Base-by-base conservation (phyloP, 2,329 filamentous ascomycete species). In the Fusarium virguliforme region DNA sequence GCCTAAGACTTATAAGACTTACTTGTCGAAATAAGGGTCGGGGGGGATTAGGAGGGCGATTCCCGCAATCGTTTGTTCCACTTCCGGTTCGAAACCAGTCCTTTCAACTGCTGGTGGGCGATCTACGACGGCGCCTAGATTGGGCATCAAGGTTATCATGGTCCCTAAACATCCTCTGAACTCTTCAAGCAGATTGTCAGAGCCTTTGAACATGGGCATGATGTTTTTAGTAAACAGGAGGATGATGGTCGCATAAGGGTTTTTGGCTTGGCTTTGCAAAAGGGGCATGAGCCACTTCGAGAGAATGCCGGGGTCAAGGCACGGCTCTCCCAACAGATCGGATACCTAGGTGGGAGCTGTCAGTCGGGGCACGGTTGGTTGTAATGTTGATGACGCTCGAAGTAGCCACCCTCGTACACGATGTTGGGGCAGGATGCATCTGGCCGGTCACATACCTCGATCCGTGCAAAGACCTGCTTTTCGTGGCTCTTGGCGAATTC, bases 241-340 rank as follows among this genome's bases (percentile, higher is more conserved):
- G 41, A 71, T 56, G 6, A 71, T 41, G 8, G 68, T 71, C 8
- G 63, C 66, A 6, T 64, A 55, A 15, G 56, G 53, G n/a, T 71
- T 70, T 4, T 12, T 8, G 6, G 48, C 13, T 35, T 12, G 43
- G 1, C 22, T 8, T 8, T 37, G 56, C 8, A 70, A 62, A 8
- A 71, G 22, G 3, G 53, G 66, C 1, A 13, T 18, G 28, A 71
- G 34, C 1, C 34, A 6, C 3, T 5, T 10, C 9, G 58, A 13
- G 2, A 54, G 48, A 7, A 13, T 28, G 15, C 24, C 40, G 2
- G 70, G 38, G 4, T 57, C 48, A 1, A 70, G 38, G 18, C 64
- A 57, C 1, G 2, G 40, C 1, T 3, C 9, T 10, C 70, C 68
- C 8, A 37, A 46, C 5, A 70, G 43, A 6, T 64, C 67, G 1